A percentile compares a stretch with the other conserved stretches of the same genome.
Conservation (phyloP, 768 basidiomycete genomes). For the Mycena chlorophos region DNA sequence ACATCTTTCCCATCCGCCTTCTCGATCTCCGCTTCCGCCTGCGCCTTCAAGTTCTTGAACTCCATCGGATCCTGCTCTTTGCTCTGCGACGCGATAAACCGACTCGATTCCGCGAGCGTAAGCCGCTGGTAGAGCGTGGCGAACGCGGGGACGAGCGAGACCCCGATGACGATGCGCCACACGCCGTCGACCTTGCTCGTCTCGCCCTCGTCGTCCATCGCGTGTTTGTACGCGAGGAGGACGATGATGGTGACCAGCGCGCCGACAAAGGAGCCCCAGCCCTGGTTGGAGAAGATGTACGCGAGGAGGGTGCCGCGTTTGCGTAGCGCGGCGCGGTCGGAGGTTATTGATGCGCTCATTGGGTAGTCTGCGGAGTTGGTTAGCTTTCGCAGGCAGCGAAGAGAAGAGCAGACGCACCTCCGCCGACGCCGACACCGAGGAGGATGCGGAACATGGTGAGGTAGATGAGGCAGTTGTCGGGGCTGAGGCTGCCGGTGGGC, state of each 20-base stretch:
- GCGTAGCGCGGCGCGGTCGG: conserved; percentile 63
- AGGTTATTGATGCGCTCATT: conserved; percentile 69
- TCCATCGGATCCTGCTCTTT: conserved; percentile 37
- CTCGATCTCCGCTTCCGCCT: conserved; percentile 15
- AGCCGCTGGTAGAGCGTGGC: conserved; percentile 75
- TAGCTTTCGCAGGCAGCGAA: background rate
- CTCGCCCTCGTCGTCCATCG: conserved; percentile 59
- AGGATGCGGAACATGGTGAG: conserved; percentile 67
- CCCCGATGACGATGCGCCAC: conserved; percentile 74
- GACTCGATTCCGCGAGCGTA: conserved; percentile 67
- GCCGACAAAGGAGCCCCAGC: conserved; percentile 73
- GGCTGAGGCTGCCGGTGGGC: conserved; percentile 60
- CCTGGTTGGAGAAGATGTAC: conserved; percentile 77
- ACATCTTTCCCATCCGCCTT: conserved; percentile 16
- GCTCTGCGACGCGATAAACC: conserved; percentile 49
- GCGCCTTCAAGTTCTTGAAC: conserved; percentile 26
- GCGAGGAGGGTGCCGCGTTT: conserved; percentile 74
- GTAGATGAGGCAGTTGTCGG: conserved; percentile 57
- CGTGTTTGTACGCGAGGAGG: conserved; percentile 59
- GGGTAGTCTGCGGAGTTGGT: conserved; percentile 59
- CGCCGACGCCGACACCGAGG: conserved; percentile 77
- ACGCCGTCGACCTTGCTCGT: conserved; percentile 70
- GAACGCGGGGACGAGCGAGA: conserved; percentile 75
- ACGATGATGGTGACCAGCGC: conserved; percentile 64
- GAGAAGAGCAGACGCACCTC: conserved; percentile 25